Base-by-base conservation (phyloP, 148 eudicot genomes). In the Bassia scoparia region DNA sequence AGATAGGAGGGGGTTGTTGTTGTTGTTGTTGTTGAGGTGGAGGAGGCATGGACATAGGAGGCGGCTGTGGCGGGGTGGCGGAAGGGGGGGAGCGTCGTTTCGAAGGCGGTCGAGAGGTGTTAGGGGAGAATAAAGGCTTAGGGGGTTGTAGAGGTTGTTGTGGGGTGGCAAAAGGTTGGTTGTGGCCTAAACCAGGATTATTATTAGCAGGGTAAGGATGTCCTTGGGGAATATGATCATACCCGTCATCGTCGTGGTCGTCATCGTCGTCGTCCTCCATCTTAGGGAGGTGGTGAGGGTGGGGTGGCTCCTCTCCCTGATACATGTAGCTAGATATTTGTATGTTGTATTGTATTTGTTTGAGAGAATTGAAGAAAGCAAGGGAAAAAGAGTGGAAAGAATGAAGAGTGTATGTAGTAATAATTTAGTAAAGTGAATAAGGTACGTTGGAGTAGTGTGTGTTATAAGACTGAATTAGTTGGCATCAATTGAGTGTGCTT, bases 261-360 rank as follows among this genome's bases (percentile, higher is more conserved):
- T 70, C 76, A 10, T 79, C 82, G 16, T 74, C 74, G 21, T 79
- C 78, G 7, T 69, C 82, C 34, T 3, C 12, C 72, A 79, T 63
- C 38, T 75, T 75, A 17, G 82, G 82, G 50, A 75, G 82, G 82
- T 79, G 81, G 56, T 68, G 81, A 29, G 48, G 77, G 41, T 26
- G 75, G 29, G 38, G 72, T 6, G 78, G 76, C 30, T 79, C 68
- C 4, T 80, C 72, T 7, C 18, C 69, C 5, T 20, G 33, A 56
- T 71, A 58, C 79, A 80, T 80, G 72, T 73, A 24, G 50, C 18
- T 38, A 35, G n/a, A 33, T 13, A 41, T 7, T 2, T 11, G 21
- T 58, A n/a, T n/a, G n/a, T 58, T 7, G 61, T 8, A 5, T 24
- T 24, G 61, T 24, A 1, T 13, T 24, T 9, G 61, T 16, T n/a